Conservation (phyloP, 306 rosid genomes). For the Pterocarpus santalinus region DNA sequence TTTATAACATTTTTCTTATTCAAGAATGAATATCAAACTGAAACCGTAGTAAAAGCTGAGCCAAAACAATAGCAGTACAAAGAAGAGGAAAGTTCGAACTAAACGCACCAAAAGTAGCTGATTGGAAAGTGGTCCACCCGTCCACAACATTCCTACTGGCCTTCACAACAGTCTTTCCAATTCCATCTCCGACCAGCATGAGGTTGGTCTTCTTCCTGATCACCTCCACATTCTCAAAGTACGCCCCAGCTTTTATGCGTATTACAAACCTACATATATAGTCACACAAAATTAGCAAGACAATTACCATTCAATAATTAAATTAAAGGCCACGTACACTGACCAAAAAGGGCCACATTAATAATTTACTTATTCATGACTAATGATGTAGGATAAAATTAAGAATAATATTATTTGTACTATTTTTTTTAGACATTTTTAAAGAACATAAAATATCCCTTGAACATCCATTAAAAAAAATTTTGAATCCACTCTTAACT, state of each 20-base stretch:
- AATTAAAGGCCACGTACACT: too few relatives aligned
- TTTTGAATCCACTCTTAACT: too few relatives aligned
- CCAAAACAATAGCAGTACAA: not conserved
- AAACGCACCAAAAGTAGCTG: slow-evolving; percentile 87
- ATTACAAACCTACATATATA: slow-evolving; percentile 69
- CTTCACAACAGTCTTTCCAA: slow-evolving; percentile 81
- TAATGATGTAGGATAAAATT: too few relatives aligned
- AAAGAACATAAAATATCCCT: too few relatives aligned
- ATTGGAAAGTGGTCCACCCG: slow-evolving; percentile 92
- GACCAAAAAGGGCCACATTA: too few relatives aligned
- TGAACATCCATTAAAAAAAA: too few relatives aligned
- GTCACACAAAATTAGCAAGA: not conserved
- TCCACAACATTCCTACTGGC: slow-evolving; percentile 79
- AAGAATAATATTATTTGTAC: too few relatives aligned
- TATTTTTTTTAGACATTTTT: too few relatives aligned
- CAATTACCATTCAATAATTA: not conserved
- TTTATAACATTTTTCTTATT: not conserved
- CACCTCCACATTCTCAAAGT: slow-evolving; percentile 91
- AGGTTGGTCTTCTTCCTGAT: slow-evolving; percentile 69
- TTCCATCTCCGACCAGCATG: slow-evolving; percentile 91
- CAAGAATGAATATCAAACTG: not conserved
- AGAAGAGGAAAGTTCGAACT: too few relatives aligned
- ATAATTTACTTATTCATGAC: not conserved
- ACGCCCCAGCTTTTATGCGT: slow-evolving; percentile 78
- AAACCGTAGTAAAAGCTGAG: not conserved